A percentile compares a stretch with the other conserved stretches of the same genome.
Conservation (phyloP, 2,329 filamentous ascomycete species). For the Penicillium sp. region DNA sequence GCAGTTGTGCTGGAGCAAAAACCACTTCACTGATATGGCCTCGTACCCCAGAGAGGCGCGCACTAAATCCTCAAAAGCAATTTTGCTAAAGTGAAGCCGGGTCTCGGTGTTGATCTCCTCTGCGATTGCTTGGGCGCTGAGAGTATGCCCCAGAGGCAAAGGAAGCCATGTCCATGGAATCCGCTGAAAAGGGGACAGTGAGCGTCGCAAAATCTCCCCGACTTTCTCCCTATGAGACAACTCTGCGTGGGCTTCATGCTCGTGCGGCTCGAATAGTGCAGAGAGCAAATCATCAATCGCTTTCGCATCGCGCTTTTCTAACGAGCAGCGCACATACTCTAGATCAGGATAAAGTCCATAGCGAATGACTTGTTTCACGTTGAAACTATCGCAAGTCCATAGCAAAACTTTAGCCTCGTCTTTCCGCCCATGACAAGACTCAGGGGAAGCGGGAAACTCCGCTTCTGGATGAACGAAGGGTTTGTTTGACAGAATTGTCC, state of each 20-base stretch:
- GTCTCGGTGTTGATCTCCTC: constrained; percentile 38
- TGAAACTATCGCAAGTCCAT: constrained; percentile 38
- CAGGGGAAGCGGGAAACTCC: no score
- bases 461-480: no score
- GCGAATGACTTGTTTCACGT: constrained; percentile 38
- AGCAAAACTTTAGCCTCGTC: constrained; percentile 39
- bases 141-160: constrained; percentile 16
- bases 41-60: constrained; percentile 39
- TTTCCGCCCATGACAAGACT: no score
- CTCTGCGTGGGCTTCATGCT: constrained; percentile 25
- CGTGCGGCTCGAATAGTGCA: constrained; percentile 27
- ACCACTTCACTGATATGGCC: constrained; percentile 37
- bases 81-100: constrained; percentile 36
- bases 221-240: constrained; percentile 39
- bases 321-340: constrained; percentile 33
- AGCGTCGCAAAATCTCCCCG: constrained; percentile 39
- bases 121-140: constrained; percentile 29
- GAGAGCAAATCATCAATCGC: constrained; percentile 35
- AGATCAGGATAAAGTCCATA: constrained; percentile 38
- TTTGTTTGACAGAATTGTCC: no score
- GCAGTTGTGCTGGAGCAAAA: constrained; percentile 38
- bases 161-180: constrained; percentile 41
- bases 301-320: constrained; percentile 33
- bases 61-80: constrained; percentile 42
- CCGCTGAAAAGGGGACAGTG: constrained; percentile 22